Evolutionary conservation across 2,329 filamentous ascomycete species (phyloP).

Genomic region (Fusarium sp.): DNA sequence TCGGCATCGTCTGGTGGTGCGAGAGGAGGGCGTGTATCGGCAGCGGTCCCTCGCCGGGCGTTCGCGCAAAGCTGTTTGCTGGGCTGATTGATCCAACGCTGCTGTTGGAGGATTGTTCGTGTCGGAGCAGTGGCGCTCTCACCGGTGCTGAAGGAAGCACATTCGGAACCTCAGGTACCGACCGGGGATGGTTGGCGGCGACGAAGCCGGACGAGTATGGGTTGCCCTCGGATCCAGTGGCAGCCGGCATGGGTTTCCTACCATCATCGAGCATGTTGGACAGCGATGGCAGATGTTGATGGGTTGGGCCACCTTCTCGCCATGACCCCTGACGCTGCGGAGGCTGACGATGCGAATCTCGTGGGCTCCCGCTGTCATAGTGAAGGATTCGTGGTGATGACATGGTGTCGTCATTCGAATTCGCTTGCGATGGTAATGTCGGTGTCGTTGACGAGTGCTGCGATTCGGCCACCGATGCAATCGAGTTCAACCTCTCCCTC

Average conservation of each 20-base stretch:
- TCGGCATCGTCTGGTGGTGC: slow-evolving; percentile 50
- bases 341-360: slow-evolving; percentile 41
- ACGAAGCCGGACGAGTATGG: slow-evolving; percentile 44
- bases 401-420: slow-evolving; percentile 55
- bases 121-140: slow-evolving; percentile 53
- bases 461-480: slow-evolving; percentile 58
- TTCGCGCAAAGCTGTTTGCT: slow-evolving; percentile 49
- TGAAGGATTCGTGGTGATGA: slow-evolving; percentile 55
- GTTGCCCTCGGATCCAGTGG: slow-evolving; percentile 34
- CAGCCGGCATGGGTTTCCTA: slow-evolving; percentile 26
- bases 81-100: slow-evolving; percentile 56
- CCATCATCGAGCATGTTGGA: slow-evolving; percentile 60
- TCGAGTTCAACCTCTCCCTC: slow-evolving; percentile 60
- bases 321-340: slow-evolving; percentile 42
- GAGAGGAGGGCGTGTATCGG: slow-evolving; percentile 66
- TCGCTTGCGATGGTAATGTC: slow-evolving; percentile 48
- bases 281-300: slow-evolving; percentile 56
- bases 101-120: slow-evolving; percentile 58
- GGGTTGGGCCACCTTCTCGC: slow-evolving; percentile 36
- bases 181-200: slow-evolving; percentile 44
- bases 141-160: slow-evolving; percentile 42
- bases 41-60: slow-evolving; percentile 61
- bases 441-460: slow-evolving; percentile 54
- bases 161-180: slow-evolving; percentile 39
- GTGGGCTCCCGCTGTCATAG: slow-evolving; percentile 49